phyloP scores from a whole-genome alignment of 2,329 filamentous ascomycete species.

The Cyclaneusma minus region DNA sequence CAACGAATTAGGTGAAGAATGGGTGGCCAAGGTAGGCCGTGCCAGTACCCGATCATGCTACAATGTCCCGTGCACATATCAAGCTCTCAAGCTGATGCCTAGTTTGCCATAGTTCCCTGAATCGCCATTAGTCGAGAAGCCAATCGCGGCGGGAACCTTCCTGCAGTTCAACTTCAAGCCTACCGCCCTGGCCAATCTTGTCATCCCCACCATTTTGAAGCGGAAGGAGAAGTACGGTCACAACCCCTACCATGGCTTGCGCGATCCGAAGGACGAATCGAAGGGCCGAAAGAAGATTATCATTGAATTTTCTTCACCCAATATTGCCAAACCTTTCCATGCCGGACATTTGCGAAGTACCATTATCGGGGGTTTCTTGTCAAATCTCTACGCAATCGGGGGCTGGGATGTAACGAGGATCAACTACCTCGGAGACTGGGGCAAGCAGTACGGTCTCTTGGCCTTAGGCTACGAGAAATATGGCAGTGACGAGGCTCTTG shows the following conservation, averaged over 20 bases:
- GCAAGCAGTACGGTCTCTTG: constrained; percentile 53
- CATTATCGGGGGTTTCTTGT: constrained; percentile 59
- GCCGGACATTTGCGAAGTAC: constrained; percentile 62
- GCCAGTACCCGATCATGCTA: too few relatives aligned
- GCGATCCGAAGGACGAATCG: constrained; percentile 42
- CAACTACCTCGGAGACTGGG: constrained; percentile 72
- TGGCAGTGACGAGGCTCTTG: constrained; percentile 56
- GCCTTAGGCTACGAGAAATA: constrained; percentile 63
- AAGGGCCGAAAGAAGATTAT: constrained; percentile 36
- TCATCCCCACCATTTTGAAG: constrained; percentile 55
- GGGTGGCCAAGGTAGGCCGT: constrained; percentile 41
- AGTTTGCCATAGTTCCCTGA: constrained; percentile 45
- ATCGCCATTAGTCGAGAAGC: constrained; percentile 55
- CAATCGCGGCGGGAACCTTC: constrained; percentile 50
- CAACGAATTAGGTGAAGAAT: constrained; percentile 43
- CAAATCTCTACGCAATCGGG: constrained; percentile 50
- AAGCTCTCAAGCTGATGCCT: background rate
- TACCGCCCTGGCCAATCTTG: constrained; percentile 44
- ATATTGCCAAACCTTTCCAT: constrained; percentile 74
- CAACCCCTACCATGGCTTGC: constrained; percentile 42
- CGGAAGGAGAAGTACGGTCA: constrained; percentile 46
- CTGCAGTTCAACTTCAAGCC: constrained; percentile 70
- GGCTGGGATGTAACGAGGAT: constrained; percentile 58
- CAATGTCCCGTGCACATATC: constrained; percentile 5
- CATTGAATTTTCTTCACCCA: constrained; percentile 73